Percentiles rank a stretch among this genome's conserved stretches.
Evolutionary conservation across 331 rosid genomes (phyloP).

Genomic region (Malus hybrid): DNA sequence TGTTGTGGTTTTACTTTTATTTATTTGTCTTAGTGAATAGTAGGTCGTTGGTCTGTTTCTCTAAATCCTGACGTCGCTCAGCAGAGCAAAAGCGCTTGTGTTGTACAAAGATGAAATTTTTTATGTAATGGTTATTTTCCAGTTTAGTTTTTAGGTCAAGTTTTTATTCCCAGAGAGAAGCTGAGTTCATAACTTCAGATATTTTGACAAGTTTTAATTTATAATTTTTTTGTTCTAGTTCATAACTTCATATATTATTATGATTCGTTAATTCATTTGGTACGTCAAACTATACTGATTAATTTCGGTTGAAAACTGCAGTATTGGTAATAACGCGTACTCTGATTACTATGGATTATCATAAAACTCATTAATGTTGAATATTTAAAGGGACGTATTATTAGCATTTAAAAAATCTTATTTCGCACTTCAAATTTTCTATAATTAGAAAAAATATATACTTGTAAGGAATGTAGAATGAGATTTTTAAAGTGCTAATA

Average conservation of each 20-base stretch:
- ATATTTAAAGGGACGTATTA: too few relatives aligned
- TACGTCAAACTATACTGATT: too few relatives aligned
- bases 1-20: background rate
- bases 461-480: too few relatives aligned
- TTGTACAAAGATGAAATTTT: conserved; percentile 51
- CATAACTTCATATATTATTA: too few relatives aligned
- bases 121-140: conserved; percentile 40
- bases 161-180: background rate
- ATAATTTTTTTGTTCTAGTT: too few relatives aligned
- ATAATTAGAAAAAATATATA: too few relatives aligned
- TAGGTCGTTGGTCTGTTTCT: background rate
- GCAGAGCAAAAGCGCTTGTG: background rate
- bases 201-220: background rate
- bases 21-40: background rate
- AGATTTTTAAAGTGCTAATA: fast-evolving
- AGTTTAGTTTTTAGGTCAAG: conserved; percentile 23
- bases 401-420: fast-evolving
- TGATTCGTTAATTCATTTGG: too few relatives aligned
- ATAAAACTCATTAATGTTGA: background rate
- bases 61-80: background rate
- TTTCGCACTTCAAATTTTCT: fast-evolving
- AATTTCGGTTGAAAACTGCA: too few relatives aligned
- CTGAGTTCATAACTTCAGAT: background rate
- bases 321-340: too few relatives aligned
- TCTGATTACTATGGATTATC: background rate